phyloP scores from a whole-genome alignment of 306 rosid species.

The Lathyrus oleraceus region DNA sequence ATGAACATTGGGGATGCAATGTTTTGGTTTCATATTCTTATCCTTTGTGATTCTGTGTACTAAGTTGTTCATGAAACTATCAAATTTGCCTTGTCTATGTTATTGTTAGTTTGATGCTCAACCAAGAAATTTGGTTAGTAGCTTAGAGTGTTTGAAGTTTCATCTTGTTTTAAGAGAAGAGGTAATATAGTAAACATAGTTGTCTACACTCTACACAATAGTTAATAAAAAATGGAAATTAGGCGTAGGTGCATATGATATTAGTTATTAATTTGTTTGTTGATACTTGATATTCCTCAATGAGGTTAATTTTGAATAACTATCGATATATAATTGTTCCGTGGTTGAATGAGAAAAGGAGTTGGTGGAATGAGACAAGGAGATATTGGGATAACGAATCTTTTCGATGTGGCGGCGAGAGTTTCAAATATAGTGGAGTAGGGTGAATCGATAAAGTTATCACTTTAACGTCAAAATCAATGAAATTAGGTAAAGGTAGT shows the following conservation, averaged over 20 bases:
- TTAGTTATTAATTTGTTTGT: no score
- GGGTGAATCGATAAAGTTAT: no score
- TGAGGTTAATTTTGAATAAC: no score
- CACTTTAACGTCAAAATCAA: no score
- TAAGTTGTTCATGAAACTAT: slow-evolving; percentile 33
- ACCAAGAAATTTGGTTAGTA: neutral
- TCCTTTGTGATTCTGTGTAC: slow-evolving; percentile 20
- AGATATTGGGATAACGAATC: no score
- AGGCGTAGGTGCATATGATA: neutral
- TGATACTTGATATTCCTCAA: neutral
- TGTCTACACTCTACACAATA: neutral
- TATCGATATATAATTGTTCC: no score
- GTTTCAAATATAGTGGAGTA: no score
- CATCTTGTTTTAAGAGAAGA: neutral
- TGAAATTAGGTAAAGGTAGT: no score
- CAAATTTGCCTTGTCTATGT: slow-evolving; percentile 31
- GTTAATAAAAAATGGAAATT: neutral
- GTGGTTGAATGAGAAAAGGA: no score
- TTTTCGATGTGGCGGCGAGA: no score
- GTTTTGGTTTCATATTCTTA: slow-evolving; percentile 33
- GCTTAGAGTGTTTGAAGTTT: neutral
- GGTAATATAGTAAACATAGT: neutral
- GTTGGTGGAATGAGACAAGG: no score
- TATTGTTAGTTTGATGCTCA: neutral
- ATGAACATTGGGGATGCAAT: slow-evolving; percentile 20